Evolutionary conservation across 805 yeast genomes (phyloP), one percentile per base, ranked within the genome.

Genomic region (Pichia pseudocactophila): DNA sequence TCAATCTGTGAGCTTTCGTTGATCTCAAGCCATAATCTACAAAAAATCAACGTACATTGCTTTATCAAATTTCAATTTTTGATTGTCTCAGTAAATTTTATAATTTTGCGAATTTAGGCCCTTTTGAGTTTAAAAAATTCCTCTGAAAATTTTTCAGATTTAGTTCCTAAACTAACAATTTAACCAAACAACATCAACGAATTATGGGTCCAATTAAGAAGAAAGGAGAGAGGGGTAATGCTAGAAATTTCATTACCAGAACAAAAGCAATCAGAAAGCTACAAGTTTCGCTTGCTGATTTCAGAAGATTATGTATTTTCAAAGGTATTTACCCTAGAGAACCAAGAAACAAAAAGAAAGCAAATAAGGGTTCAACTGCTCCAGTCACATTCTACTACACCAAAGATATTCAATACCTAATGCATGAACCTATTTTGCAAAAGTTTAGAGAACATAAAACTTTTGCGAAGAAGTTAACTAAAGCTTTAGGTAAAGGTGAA

Each of bases 281-380:
- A 48, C 98, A 92, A 65, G 82, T 92, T 25, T 83, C 97, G 2
- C 71, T 92, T 39, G 97, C 97, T 11, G 98, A 92, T 66, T 92
- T 92, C 76, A 80, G 96, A 68, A 79, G 98, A 58, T 73, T 92
- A 59, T 92, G 98, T 73, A 92, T 92, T 61, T 87, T 92, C 74
- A 92, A 92, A 64, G 98, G 98, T 40, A 89, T 92, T 50, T 92
- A 87, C 61, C 98, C 98, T 42, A 78, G 98, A 62, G 97, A 88
- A 60, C 97, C 97, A 37, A 73, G 89, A 55, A 87, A 86, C 65
- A 92, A 89, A 69, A 87, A 83, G 78, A 89, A 87, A 72, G 96
- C 97, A 46, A 90, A 88, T 65, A 92, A 87, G 65, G 97, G 98
- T 18, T 84, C 96, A n/a, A 86, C 97, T 7, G 95, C 94, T 20